Base-by-base conservation (phyloP, 2,329 filamentous ascomycete genomes). In the Hypoxylon sp. region DNA sequence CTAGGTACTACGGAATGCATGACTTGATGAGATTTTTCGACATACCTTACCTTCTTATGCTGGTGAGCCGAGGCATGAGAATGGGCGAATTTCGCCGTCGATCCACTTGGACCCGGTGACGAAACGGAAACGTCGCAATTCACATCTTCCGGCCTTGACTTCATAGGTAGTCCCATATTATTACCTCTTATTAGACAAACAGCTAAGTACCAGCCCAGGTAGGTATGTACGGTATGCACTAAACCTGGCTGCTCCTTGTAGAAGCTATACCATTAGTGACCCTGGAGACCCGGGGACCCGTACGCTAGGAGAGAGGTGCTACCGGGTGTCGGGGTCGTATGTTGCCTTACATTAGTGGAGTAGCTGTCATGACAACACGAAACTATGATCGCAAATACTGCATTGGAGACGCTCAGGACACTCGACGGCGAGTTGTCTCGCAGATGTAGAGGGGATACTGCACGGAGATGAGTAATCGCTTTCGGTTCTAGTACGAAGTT, bases 41-140 rank as follows among this genome's bases (percentile, higher is more conserved):
- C 44, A 50, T 35, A 22, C 42, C 31, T 54, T 14, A 44, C 39
- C 39, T 44, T 44, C 39, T 44, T 44, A 48, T 35, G 33, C 26
- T 54, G 35, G 14, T 47, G 39, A 48, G 31, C 59, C 65, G 56
- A 58, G 59, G 59, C 17, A 48, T 60, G 51, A 5, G 10, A 8
- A 24, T 17, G 17, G 13, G 48, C 48, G 33, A 39, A n/a, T 22
- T 51, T 48, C n/a, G 54, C 46, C 10, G 14, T 24, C n/a, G 55
- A 52, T 67, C 65, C 65, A 63, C 55, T 67, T 63, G n/a, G 53
- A 22, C 47, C 54, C 35, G 11, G 44, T 54, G 37, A 55, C 55
- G 42, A 65, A 59, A 65, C 55, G 47, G 62, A 59, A 54, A 50
- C 19, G 48, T 59, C 39, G 42, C 48, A 46, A 26, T 46, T n/a